Evolutionary conservation across 2,329 filamentous ascomycete genomes (phyloP).

Genomic region (Hypoxylon sp.): DNA sequence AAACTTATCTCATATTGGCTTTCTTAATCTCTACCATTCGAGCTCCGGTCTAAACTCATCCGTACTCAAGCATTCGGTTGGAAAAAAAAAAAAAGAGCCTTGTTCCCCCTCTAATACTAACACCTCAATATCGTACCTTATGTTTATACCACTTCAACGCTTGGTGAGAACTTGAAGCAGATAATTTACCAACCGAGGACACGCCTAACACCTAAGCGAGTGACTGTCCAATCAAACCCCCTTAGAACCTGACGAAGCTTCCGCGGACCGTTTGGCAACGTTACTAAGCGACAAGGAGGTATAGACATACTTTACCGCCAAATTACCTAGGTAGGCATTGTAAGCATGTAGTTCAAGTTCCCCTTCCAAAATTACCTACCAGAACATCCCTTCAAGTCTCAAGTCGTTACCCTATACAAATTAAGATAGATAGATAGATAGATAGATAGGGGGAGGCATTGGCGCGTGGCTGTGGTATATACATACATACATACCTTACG

Average conservation of each 20-base stretch:
- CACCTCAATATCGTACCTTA: background rate
- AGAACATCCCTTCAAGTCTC: background rate
- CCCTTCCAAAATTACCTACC: background rate
- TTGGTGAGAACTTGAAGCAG: background rate
- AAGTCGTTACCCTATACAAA: background rate
- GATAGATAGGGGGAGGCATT: constrained; percentile 5
- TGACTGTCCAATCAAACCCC: background rate
- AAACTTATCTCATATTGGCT: background rate
- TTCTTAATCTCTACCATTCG: background rate
- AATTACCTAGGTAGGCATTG: background rate
- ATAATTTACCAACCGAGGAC: background rate
- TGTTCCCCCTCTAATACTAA: background rate
- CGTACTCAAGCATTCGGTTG: too few species aligned
- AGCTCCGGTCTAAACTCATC: background rate
- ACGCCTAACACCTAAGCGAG: background rate
- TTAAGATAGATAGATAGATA: background rate
- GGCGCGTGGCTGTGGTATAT: constrained; percentile 11
- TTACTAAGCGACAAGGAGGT: background rate
- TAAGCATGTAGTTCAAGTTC: background rate
- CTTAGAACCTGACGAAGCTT: background rate
- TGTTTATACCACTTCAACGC: background rate
- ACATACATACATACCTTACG: constrained; percentile 1
- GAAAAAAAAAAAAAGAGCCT: too few species aligned
- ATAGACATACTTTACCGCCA: background rate
- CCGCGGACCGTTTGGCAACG: background rate